phyloP scores from a whole-genome alignment of 2,329 filamentous ascomycete species.

The Xylariomycetidae sp. region DNA sequence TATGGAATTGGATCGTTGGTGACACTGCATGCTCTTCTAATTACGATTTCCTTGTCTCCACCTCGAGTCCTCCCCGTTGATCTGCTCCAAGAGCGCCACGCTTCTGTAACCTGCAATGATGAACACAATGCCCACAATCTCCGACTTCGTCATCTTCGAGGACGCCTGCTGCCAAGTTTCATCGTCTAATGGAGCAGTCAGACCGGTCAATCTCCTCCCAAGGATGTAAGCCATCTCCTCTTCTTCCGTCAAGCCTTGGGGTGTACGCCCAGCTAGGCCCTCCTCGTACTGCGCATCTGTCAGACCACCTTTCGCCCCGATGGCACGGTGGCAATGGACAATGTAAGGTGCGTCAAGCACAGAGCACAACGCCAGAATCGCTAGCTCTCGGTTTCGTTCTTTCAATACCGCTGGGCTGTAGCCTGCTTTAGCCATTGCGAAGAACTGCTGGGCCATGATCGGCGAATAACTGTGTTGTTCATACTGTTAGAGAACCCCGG shows the following conservation, averaged over 20 bases:
- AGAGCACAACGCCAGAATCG: slow-evolving; percentile 5
- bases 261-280: slow-evolving; percentile 3
- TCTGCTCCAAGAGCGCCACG: slow-evolving; percentile 5
- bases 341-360: slow-evolving; percentile 7
- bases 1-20: no score
- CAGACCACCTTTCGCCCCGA: slow-evolving; percentile 3
- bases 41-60: no score
- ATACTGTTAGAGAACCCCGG: no score
- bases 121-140: slow-evolving; percentile 4
- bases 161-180: slow-evolving; percentile 3
- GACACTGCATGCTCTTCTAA: no score
- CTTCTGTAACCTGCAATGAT: slow-evolving; percentile 8
- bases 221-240: slow-evolving; percentile 7
- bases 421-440: slow-evolving; percentile 2
- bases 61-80: no score
- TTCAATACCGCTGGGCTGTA: slow-evolving; percentile 2
- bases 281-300: slow-evolving; percentile 6
- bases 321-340: slow-evolving; percentile 4
- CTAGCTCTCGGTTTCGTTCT: slow-evolving; percentile 7
- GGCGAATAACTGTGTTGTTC: slow-evolving; percentile 3
- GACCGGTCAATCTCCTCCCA: slow-evolving; percentile 2
- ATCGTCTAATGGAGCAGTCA: slow-evolving; percentile 6
- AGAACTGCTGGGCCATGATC: slow-evolving; percentile 2
- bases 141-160: slow-evolving; percentile 5
- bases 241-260: slow-evolving; percentile 6